Conservation (phyloP, 176 grass and related monocot species). For the Saccharum officinarum region DNA sequence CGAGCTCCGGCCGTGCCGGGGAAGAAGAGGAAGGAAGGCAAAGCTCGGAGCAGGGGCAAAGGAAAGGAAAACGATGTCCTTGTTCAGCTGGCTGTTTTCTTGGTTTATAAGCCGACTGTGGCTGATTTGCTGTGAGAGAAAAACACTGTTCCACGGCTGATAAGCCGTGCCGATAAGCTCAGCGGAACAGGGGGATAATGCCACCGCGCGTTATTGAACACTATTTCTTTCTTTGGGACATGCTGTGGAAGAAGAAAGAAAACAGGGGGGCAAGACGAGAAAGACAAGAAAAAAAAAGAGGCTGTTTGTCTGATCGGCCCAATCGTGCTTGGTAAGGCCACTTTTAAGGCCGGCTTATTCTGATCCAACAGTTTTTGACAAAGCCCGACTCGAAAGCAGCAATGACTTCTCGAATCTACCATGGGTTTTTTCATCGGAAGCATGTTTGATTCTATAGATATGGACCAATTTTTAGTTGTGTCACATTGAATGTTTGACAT, state of each 20-base stretch:
- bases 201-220: neutral
- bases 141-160: too few species aligned
- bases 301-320: neutral
- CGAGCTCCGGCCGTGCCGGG: neutral
- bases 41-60: neutral
- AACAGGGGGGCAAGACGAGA: neutral
- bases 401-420: neutral
- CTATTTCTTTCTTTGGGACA: neutral
- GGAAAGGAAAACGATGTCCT: conserved; percentile 8
- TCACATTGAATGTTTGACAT: too few species aligned
- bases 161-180: too few species aligned
- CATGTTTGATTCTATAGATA: too few species aligned
- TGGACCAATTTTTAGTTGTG: too few species aligned
- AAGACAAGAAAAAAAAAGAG: too few species aligned
- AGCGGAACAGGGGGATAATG: too few species aligned
- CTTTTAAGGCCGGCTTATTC: neutral
- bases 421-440: neutral
- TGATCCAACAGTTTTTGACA: neutral
- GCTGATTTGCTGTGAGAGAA: too few species aligned
- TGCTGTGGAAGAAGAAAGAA: neutral
- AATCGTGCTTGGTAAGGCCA: neutral
- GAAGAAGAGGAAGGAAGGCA: neutral
- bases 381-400: neutral
- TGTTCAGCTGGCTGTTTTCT: too few species aligned
- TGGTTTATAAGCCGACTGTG: too few species aligned